Base-by-base conservation (phyloP, 192 early-diverging fungal species). In the Rhizophagus prolifer region DNA sequence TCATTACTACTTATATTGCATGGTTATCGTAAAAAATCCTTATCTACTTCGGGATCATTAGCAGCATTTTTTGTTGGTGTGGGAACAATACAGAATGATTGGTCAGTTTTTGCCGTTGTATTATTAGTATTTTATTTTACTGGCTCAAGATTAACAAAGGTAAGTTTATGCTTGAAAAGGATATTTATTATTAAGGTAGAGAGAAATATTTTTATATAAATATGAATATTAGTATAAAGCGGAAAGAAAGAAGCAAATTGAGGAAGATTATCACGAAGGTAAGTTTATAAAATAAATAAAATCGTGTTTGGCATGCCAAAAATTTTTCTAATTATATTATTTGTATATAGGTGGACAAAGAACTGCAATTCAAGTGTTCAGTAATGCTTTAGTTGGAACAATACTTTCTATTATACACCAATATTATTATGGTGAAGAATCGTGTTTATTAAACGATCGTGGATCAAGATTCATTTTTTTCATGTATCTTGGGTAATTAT, bases 111-210 rank as follows among this genome's bases (percentile, higher is more conserved):
- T 78, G 85, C 91, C 9, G 80, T 86, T 7, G 86, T 91, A 10
- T 85, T 95, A 23, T 70, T 97, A 28, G 82, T 82, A 1, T 97
- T 97, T 75, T 97, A 91, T 76, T 79, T 94, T 4, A 85, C 92
- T 1, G 86, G 90, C 61, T 87, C 87, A 46, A 75, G 71, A 64
- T 65, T 90, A 63, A 90, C 88, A 28, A 90, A 90, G 83, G 88
- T 86, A 84, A 61, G 21, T 26, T 6, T 41, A 25, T 79, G 13
- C 34, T 54, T 16, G 34, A 31, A 28, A 68, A 23, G 26, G 9
- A 25, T 50, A 38, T 58, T 78, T 28, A 34, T 30, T 9, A 16
- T 28, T 70, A 28, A 54, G 2, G 23, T 19, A 31, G 38, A 30
- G 12, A 4, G 36, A 62, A 59, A 31, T 46, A 19, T 8, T 13